These are phyloP conservation scores for Durusdinium trenchii DNA, from an alignment of 73 alveolate species.

Conservation along the genomic window DNA sequence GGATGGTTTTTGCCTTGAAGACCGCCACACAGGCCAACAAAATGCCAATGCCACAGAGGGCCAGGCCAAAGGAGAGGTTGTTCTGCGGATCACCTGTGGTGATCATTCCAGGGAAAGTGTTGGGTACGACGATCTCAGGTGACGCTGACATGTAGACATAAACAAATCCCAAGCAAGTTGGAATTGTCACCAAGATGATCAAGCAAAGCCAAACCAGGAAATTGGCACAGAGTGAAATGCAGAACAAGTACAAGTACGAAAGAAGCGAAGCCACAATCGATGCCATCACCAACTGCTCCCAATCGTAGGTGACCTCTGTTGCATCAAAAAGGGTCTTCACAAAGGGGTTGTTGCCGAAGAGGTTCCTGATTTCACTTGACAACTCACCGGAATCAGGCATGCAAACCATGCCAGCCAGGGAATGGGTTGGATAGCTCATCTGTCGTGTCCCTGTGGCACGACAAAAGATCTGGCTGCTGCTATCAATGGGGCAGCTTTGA, in stretches of 20 bases:
- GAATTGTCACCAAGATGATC: slow-evolving; percentile 13
- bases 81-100: slow-evolving; percentile 67
- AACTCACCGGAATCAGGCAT: background rate
- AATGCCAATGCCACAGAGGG: slow-evolving; percentile 58
- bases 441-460: slow-evolving; percentile 55
- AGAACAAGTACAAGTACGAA: slow-evolving; percentile 55
- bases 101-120: slow-evolving; percentile 40
- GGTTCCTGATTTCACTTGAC: slow-evolving; percentile 9
- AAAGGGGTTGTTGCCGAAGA: slow-evolving; percentile 73
- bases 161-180: slow-evolving; percentile 52
- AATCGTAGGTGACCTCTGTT: slow-evolving; percentile 55
- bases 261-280: slow-evolving; percentile 52
- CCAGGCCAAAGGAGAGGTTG: slow-evolving; percentile 56
- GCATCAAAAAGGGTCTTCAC: slow-evolving; percentile 77
- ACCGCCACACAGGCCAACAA: slow-evolving; percentile 54
- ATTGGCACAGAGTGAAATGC: slow-evolving; percentile 73
- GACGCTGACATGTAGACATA: slow-evolving; percentile 74
- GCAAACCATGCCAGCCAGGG: slow-evolving; percentile 75
- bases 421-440: slow-evolving; percentile 66
- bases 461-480: slow-evolving; percentile 51
- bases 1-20: slow-evolving; percentile 58
- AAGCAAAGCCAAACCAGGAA: slow-evolving; percentile 77
- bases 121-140: slow-evolving; percentile 55
- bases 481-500: slow-evolving; percentile 43
- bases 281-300: slow-evolving; percentile 87